Evolutionary conservation across 75 land plant species (phyloP), one percentile per base, ranked within the genome.

Genomic region (Ceratopteris richardii): DNA sequence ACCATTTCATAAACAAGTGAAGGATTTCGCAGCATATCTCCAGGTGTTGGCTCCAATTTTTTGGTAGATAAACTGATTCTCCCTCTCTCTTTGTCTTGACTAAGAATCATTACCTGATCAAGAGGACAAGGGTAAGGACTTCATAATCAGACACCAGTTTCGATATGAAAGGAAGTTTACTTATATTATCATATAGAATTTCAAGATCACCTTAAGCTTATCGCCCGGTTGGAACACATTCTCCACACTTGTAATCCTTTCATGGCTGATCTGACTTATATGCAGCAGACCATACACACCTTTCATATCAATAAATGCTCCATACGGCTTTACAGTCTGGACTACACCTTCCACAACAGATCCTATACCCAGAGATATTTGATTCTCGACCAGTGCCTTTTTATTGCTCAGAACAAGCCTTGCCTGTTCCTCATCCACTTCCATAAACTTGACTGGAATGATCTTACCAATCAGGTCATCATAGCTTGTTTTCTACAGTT

Each of bases 231-330:
- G 86, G 18, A 93, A 85, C 17, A 93, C 90, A 24, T 80, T 83
- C 33, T 81, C 81, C 46, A 93, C 93, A 65, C 85, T 86, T 27
- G 87, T 65, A 53, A 89, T 79, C 28, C 98, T 86, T 44, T 93
- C 98, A 70, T 93, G 98, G 74, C 98, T 93, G 41, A 93, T 93
- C 67, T 93, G 98, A 65, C 98, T 93, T 48, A 93, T 89, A 65
- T 93, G 98, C 28, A 93, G 80, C 61, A 93, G 91, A 23, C 96
- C 98, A 60, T 73, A 86, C 26, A 86, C 74, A 46, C 98, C 96
- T 70, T 96, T 96, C 66, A 93, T 74, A 52, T 93, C 98, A 42
- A 93, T 77, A 60, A 93, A 89, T 41, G 98, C 98, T 44, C 98
- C 96, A 63, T 93, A 93, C 42, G 98, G 96, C 67, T 93, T 89